Base-by-base conservation (phyloP, 768 basidiomycete species). In the Tricholoma terreum region DNA sequence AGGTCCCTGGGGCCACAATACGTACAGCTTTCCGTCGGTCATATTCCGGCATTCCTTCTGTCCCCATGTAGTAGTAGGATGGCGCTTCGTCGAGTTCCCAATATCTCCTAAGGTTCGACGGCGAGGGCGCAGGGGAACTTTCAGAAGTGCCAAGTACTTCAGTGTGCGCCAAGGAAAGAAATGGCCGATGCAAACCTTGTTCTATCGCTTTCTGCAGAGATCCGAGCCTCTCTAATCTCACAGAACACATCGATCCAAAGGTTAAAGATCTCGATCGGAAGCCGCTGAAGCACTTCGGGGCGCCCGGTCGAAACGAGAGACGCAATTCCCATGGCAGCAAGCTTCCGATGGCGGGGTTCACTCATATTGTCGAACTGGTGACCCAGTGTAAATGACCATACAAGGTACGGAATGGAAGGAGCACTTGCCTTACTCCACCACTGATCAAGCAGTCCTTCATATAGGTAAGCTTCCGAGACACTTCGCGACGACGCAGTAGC, bases 191-290 rank as follows among this genome's bases (percentile, higher is more conserved):
- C 38, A 61, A 38, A 73, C 77, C 66, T 65, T n/a, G 68, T 70
- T 58, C 74, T 74, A 15, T 75, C 75, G 48, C 72, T 68, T 27
- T 67, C 65, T 21, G 62, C 66, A 8, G 59, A 58, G 14, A 71
- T 74, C 61, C 78, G 74, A 7, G 84, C 84, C 70, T 95, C 94
- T 65, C 86, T 89, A 51, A 94, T 78, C 68, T 94, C 92, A 12
- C 87, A 89, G 53, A 95, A 85, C 5, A 94, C 93, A 60, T 94
- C 93, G 36, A 89, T 74, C 93, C 93, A 96, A 27, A 94, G 72
- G 64, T 91, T 89, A 70, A 91, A 90, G 22, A 92, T 83, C 63
- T 94, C 93, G 3, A 78, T 80, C 12, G 84, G 79, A 22, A 96
- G 72, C 17, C 89, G 81, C 30, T 81, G 76, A 9, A 96, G 81